phyloP scores from a whole-genome alignment of 2,329 filamentous ascomycete genomes.

The Sporothrix brunneoviolacea region DNA sequence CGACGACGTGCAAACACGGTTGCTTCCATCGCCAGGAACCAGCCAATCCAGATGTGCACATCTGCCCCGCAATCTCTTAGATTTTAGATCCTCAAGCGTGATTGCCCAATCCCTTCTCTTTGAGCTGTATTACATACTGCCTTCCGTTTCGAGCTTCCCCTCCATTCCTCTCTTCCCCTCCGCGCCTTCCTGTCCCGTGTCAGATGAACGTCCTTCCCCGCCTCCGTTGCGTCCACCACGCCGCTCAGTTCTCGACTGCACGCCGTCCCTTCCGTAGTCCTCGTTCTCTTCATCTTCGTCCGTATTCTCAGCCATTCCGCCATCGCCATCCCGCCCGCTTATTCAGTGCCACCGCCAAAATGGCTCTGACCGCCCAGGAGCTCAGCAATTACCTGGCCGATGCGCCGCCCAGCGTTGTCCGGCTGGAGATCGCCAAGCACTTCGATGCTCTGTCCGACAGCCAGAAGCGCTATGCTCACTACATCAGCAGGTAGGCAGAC shows the following conservation, averaged over 20 bases:
- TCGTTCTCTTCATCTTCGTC: not conserved
- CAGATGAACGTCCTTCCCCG: slow-evolving; percentile 12
- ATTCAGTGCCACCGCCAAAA: slow-evolving; percentile 18
- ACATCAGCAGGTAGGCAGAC: slow-evolving; percentile 63
- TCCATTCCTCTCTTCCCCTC: not conserved
- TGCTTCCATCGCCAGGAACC: no score
- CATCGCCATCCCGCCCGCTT: not conserved
- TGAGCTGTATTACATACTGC: no score
- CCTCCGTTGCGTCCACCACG: slow-evolving; percentile 8
- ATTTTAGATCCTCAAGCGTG: no score
- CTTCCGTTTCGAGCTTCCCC: slow-evolving; percentile 9
- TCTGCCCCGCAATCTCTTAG: no score
- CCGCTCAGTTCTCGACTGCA: not conserved
- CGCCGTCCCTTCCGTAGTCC: not conserved
- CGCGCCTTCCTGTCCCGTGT: slow-evolving; percentile 5
- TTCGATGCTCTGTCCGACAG: slow-evolving; percentile 70
- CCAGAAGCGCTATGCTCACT: slow-evolving; percentile 88
- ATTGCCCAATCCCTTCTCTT: no score
- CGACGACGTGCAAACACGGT: no score
- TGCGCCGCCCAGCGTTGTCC: slow-evolving; percentile 79
- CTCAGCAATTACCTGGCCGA: slow-evolving; percentile 81
- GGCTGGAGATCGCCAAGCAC: slow-evolving; percentile 84
- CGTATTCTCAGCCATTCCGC: not conserved
- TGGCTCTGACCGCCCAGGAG: slow-evolving; percentile 53
- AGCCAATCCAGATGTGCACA: no score